These are phyloP conservation scores for Myxozyma kluyveri DNA, from an alignment of 805 yeast species.

Conservation along the genomic window DNA sequence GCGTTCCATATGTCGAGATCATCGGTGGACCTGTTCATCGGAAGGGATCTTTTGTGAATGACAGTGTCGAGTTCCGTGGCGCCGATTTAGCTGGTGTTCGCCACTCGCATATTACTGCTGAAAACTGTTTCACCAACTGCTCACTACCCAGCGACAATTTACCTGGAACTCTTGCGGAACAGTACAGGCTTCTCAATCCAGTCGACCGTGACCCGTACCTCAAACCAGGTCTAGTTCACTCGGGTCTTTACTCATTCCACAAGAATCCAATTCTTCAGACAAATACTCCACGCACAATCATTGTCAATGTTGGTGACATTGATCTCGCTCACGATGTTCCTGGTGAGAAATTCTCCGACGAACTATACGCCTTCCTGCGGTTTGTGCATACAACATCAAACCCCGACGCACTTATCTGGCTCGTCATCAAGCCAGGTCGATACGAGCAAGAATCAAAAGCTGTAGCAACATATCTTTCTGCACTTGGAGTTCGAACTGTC, in stretches of 20 bases:
- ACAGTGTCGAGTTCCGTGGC: slow-evolving; percentile 20
- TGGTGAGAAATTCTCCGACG: slow-evolving; percentile 11
- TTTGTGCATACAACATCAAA: slow-evolving; percentile 12
- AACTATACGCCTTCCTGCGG: slow-evolving; percentile 13
- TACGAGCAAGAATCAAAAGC: slow-evolving; percentile 10
- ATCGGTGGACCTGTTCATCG: slow-evolving; percentile 19
- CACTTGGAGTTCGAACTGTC: neutral
- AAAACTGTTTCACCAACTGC: slow-evolving; percentile 3
- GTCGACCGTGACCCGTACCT: slow-evolving; percentile 15
- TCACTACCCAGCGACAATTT: neutral
- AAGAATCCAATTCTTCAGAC: slow-evolving; percentile 8
- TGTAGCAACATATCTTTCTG: slow-evolving; percentile 16
- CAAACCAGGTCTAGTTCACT: slow-evolving; percentile 13
- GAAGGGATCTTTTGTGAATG: slow-evolving; percentile 7
- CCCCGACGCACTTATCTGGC: slow-evolving; percentile 18
- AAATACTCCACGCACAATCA: slow-evolving; percentile 17
- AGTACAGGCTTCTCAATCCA: slow-evolving; percentile 22
- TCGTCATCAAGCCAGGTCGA: slow-evolving; percentile 13
- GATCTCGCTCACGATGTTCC: slow-evolving; percentile 8
- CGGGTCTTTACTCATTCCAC: slow-evolving; percentile 21
- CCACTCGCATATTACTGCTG: slow-evolving; percentile 24
- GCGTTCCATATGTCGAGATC: slow-evolving; percentile 26
- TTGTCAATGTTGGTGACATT: slow-evolving; percentile 23
- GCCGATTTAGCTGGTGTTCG: slow-evolving; percentile 18
- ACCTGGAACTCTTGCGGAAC: slow-evolving; percentile 6